phyloP scores from a whole-genome alignment of 2,329 filamentous ascomycete species.

The Diaporthe sp. region DNA sequence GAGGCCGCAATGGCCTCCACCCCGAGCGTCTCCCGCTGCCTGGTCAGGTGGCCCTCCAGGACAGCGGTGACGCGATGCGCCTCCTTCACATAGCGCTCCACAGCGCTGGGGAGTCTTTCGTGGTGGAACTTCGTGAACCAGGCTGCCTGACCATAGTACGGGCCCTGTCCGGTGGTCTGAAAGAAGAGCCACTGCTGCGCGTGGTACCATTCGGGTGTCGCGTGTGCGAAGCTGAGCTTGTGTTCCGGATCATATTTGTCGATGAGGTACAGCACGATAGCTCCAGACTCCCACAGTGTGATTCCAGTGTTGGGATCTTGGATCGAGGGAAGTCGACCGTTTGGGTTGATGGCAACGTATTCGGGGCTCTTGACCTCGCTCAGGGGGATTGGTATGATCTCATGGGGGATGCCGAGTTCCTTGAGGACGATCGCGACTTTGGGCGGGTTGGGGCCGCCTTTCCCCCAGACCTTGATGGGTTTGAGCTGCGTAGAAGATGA shows the following conservation, averaged over 20 bases:
- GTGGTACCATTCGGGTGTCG: conserved; percentile 50
- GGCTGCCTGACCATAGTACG: conserved; percentile 54
- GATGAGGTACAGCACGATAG: conserved; percentile 62
- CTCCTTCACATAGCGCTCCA: conserved; percentile 31
- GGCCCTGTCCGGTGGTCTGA: conserved; percentile 57
- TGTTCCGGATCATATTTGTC: conserved; percentile 58
- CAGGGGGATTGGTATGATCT: conserved; percentile 42
- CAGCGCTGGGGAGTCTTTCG: conserved; percentile 13
- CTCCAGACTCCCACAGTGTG: conserved; percentile 62
- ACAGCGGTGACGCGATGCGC: conserved; percentile 23
- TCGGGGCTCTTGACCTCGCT: conserved; percentile 21
- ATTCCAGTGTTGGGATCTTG: conserved; percentile 57
- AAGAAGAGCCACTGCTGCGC: conserved; percentile 58
- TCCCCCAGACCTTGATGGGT: conserved; percentile 47
- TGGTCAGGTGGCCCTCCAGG: conserved; percentile 27
- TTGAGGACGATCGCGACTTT: conserved; percentile 48
- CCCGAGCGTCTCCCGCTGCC: conserved; percentile 10
- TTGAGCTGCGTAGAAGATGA: conserved; percentile 43
- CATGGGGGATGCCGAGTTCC: conserved; percentile 49
- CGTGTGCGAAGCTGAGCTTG: conserved; percentile 53
- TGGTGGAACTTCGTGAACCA: conserved; percentile 47
- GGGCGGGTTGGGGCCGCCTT: conserved; percentile 46
- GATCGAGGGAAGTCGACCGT: conserved; percentile 33
- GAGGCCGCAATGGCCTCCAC: background rate
- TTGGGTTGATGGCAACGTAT: conserved; percentile 28